Conservation (phyloP, 2,329 filamentous ascomycete genomes). For the Anthostomella pinea region DNA sequence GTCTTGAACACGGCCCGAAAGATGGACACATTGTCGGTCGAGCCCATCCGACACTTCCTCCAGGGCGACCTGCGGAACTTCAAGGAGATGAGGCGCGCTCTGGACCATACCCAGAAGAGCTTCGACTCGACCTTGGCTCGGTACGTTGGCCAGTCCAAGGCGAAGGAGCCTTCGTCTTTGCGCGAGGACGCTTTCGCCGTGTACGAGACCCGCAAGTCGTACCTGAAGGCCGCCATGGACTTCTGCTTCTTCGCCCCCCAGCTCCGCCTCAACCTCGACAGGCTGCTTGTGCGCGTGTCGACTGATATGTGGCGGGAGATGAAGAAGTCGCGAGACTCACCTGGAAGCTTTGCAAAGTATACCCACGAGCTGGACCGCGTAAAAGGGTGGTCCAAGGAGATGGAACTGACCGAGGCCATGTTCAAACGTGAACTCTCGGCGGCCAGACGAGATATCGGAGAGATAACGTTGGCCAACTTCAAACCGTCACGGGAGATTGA, state of each 20-base stretch:
- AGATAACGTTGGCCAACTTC: slow-evolving; percentile 64
- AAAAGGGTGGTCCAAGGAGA: slow-evolving; percentile 87
- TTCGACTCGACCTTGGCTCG: slow-evolving; percentile 80
- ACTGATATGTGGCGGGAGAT: slow-evolving; percentile 88
- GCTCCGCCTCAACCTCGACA: slow-evolving; percentile 78
- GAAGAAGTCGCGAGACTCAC: slow-evolving; percentile 65
- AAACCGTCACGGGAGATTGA: slow-evolving; percentile 90
- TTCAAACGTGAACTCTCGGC: slow-evolving; percentile 80
- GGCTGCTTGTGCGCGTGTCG: slow-evolving; percentile 79
- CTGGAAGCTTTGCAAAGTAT: slow-evolving; percentile 63
- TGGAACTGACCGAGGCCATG: slow-evolving; percentile 82
- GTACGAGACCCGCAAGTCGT: slow-evolving; percentile 86
- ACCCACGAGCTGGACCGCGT: slow-evolving; percentile 84
- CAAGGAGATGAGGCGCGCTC: slow-evolving; percentile 73
- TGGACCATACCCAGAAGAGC: slow-evolving; percentile 78
- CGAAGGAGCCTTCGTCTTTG: slow-evolving; percentile 87
- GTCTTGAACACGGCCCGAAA: slow-evolving; percentile 71
- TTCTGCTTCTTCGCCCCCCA: slow-evolving; percentile 88
- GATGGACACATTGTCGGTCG: slow-evolving; percentile 72
- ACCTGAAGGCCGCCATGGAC: slow-evolving; percentile 89
- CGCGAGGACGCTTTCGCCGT: slow-evolving; percentile 95
- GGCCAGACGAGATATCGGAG: slow-evolving; percentile 79
- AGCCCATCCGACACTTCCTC: slow-evolving; percentile 79
- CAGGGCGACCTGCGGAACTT: slow-evolving; percentile 77
- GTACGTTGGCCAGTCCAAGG: slow-evolving; percentile 82